These are phyloP conservation scores for Phaeosphaeria sp. DNA, from an alignment of 2,329 filamentous ascomycete species.

Conservation along the genomic window DNA sequence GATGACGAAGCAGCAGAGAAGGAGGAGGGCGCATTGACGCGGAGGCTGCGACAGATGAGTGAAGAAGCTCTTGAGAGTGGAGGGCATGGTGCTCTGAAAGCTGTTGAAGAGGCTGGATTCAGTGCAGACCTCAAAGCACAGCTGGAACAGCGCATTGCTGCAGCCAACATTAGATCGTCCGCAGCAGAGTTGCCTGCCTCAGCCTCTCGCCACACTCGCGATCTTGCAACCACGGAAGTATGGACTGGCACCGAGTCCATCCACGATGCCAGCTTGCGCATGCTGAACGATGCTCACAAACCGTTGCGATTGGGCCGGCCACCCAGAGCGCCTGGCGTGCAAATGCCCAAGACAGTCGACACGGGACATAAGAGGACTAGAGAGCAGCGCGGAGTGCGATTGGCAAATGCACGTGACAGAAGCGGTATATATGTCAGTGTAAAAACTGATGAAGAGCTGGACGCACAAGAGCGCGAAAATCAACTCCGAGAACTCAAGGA, in stretches of 20 bases:
- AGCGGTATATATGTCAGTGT: conserved; percentile 62
- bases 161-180: conserved; percentile 62
- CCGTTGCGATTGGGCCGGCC: conserved; percentile 46
- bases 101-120: conserved; percentile 67
- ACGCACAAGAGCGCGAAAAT: conserved; percentile 74
- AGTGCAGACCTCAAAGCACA: conserved; percentile 65
- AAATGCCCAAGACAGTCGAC: conserved; percentile 37
- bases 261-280: conserved; percentile 79
- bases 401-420: conserved; percentile 65
- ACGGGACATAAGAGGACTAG: conserved; percentile 48
- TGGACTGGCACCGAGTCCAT: conserved; percentile 82
- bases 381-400: conserved; percentile 45
- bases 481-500: conserved; percentile 78
- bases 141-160: conserved; percentile 65
- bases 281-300: conserved; percentile 70
- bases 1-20: conserved; percentile 15
- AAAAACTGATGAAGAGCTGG: conserved; percentile 62
- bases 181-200: conserved; percentile 62
- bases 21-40: conserved; percentile 62
- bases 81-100: conserved; percentile 61
- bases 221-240: conserved; percentile 69
- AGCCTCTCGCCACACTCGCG: conserved; percentile 72
- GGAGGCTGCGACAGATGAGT: conserved; percentile 65
- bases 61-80: conserved; percentile 64
- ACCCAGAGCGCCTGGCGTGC: conserved; percentile 25